These are phyloP conservation scores for Zostera marina DNA, from an alignment of 116 monocot genomes.

Conservation along the genomic window DNA sequence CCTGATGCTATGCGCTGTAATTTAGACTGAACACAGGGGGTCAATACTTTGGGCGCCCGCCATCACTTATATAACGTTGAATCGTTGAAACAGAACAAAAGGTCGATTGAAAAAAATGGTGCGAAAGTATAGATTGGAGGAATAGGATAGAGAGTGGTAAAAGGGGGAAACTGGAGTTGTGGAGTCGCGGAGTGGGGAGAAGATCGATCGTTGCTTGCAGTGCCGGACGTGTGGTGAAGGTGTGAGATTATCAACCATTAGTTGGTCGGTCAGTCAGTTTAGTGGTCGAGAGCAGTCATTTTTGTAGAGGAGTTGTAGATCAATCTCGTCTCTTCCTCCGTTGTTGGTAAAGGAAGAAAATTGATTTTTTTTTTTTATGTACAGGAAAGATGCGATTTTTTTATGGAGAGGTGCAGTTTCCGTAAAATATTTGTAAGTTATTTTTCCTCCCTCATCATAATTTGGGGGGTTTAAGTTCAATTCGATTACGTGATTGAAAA, in stretches of 20 bases:
- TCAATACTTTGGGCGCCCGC: too few species aligned
- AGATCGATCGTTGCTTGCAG: too few species aligned
- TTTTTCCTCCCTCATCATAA: too few species aligned
- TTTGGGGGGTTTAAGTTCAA: too few species aligned
- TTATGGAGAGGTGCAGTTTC: not conserved
- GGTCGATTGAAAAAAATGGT: not conserved
- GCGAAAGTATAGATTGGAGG: not conserved
- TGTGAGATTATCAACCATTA: too few species aligned
- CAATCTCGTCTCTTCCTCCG: not conserved
- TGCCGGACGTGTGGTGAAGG: too few species aligned
- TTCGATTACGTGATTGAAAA: too few species aligned
- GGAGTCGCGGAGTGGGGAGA: not conserved
- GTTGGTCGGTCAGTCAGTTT: too few species aligned
- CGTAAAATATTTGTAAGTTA: not conserved
- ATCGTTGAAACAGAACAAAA: not conserved
- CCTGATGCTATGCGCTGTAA: too few species aligned
- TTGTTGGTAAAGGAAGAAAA: not conserved
- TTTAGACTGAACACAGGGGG: too few species aligned
- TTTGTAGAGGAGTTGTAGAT: not conserved
- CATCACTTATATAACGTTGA: not conserved
- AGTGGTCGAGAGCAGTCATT: not conserved
- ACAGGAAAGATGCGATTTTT: not conserved
- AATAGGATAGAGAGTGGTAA: not conserved
- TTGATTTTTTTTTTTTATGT: not conserved
- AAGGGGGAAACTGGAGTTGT: not conserved